phyloP scores from a whole-genome alignment of 1,139 yeast genomes.

The Debaryomycetaceae sp. region DNA sequence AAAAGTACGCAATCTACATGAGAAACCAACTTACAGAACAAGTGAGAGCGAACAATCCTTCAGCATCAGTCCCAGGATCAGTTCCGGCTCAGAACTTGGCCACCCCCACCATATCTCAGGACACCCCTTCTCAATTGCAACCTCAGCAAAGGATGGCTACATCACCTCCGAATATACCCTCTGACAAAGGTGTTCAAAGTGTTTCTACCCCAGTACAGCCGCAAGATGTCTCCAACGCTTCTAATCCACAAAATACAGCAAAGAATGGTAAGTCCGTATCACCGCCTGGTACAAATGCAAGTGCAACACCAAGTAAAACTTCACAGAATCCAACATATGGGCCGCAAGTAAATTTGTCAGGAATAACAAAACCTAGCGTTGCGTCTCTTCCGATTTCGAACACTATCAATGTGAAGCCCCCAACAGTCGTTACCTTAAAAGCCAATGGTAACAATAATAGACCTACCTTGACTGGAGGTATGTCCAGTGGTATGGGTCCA shows the following conservation, averaged over 20 bases:
- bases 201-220: constrained; percentile 4
- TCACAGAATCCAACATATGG: constrained; percentile 7
- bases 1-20: constrained; percentile 38
- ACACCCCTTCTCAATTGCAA: constrained; percentile 1
- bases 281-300: constrained; percentile 7
- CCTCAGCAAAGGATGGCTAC: constrained; percentile 3
- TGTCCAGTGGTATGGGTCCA: constrained; percentile 61
- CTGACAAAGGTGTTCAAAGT: constrained; percentile 1
- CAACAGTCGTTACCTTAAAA: constrained; percentile 32
- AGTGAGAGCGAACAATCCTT: constrained; percentile 16
- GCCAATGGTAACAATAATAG: constrained; percentile 46
- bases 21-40: constrained; percentile 36
- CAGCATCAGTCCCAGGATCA: constrained; percentile 2
- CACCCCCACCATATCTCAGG: constrained; percentile 1
- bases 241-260: constrained; percentile 2
- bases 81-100: constrained; percentile 1
- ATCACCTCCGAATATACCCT: constrained; percentile 1
- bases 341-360: constrained; percentile 26
- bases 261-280: constrained; percentile 7
- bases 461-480: constrained; percentile 86
- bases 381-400: constrained; percentile 74
- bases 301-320: constrained; percentile 6
- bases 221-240: background rate
- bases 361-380: constrained; percentile 61
- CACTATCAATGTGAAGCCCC: constrained; percentile 53